Base-by-base conservation (phyloP, 169 alveolate genomes). In the Eimeria necatrix region DNA sequence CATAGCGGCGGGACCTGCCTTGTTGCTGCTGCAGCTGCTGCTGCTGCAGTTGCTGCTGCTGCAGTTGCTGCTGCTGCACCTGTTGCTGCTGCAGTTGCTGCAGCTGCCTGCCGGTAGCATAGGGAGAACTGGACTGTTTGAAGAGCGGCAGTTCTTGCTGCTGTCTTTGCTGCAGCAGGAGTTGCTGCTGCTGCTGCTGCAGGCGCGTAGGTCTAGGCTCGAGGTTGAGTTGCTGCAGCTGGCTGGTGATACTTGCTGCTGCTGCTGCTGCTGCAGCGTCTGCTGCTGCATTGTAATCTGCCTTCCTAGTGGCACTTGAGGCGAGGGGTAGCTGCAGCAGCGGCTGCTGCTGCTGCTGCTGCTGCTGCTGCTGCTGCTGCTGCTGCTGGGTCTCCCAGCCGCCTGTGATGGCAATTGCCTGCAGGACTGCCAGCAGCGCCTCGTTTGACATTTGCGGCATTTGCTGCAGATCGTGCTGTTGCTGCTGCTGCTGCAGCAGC, bases 21-120 rank as follows among this genome's bases (percentile, higher is more conserved):
- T 74, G 85, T 53, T 74, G 85, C 48, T n/a, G 78, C 78, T 68
- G 78, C 78, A 24, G 78, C 49, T 20, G 78, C 49, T 68, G 78
- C 48, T n/a, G n/a, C n/a, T n/a, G n/a, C n/a, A n/a, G n/a, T n/a
- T n/a, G n/a, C n/a, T n/a, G n/a, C n/a, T n/a, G 64, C 64, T 56
- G 64, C 64, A 56, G 64, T 14, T 14, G 8, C 64, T 26, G 59
- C 32, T 41, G 59, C 85, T 56, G 64, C 8, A 14, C 64, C 64
- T 56, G 64, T 9, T 56, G 64, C 8, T 56, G 64, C 8, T 56
- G 64, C 64, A 56, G 8, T 14, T 56, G 85, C 85, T 74, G 85
- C 85, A 26, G 85, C 26, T 14, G 85, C 48, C n/a, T 20, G 48
- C 78, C 48, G 4, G 85, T 26, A 0, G 60, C 59, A 4, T 18